Conservation (phyloP, 1,284 basidiomycete genomes). For the Thelephora terrestris region DNA sequence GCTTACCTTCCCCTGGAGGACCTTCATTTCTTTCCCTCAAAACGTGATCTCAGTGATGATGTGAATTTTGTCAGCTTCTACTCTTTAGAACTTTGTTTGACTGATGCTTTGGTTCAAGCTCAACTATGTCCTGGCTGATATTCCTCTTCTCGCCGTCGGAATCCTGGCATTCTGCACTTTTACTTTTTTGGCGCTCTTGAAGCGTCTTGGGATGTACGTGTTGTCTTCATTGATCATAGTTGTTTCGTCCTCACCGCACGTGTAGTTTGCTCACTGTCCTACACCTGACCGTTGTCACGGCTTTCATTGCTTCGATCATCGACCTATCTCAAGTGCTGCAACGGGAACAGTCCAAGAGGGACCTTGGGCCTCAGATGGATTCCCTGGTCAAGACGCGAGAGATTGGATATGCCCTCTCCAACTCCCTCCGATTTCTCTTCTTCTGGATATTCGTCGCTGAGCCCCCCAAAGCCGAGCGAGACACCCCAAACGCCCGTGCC, state of each 20-base stretch:
- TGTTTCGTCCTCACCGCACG: slow-evolving; percentile 2
- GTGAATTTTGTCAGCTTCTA: too few relatives aligned
- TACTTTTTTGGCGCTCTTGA: slow-evolving; percentile 49
- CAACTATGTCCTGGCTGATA: slow-evolving; percentile 48
- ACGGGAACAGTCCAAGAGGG: slow-evolving; percentile 23
- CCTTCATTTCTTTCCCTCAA: too few relatives aligned
- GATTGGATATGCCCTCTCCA: slow-evolving; percentile 44
- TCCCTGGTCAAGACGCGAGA: slow-evolving; percentile 47
- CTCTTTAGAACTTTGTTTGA: too few relatives aligned
- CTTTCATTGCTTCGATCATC: slow-evolving; percentile 53
- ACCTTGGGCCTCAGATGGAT: slow-evolving; percentile 17
- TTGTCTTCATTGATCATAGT: slow-evolving; percentile 5
- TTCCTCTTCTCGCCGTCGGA: slow-evolving; percentile 60
- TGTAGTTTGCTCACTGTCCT: slow-evolving; percentile 42
- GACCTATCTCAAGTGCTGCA: slow-evolving; percentile 51
- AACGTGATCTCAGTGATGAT: too few relatives aligned
- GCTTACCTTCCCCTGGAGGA: too few relatives aligned
- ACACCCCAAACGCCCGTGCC: slow-evolving; percentile 9
- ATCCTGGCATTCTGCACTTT: slow-evolving; percentile 55
- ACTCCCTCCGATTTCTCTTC: slow-evolving; percentile 52
- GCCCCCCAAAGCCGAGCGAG: slow-evolving; percentile 37
- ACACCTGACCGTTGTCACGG: slow-evolving; percentile 43
- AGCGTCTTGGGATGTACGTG: slow-evolving; percentile 47
- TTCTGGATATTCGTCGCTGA: slow-evolving; percentile 57
- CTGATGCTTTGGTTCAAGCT: slow-evolving; percentile 27